Evolutionary conservation across 148 eudicot genomes (phyloP), one percentile per base, ranked within the genome.

Genomic region (Cornus florida): DNA sequence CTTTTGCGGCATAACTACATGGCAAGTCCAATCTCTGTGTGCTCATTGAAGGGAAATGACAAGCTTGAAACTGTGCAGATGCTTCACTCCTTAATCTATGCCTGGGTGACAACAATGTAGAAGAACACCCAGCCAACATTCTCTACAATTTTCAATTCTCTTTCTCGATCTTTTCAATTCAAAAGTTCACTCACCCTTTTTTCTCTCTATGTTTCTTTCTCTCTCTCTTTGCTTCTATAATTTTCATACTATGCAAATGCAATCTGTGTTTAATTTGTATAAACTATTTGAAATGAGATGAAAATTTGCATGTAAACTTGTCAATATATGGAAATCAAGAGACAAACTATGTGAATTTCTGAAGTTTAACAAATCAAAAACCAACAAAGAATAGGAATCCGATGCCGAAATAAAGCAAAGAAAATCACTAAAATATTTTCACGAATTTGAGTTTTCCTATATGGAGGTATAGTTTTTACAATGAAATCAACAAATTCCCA

Each of bases 51-150:
- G 92, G 95, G 81, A 84, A 86, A 87, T 92, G 88, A 64, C 94
- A 92, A 79, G 91, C 86, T 86, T 91, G 92, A 85, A 89, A 90
- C 79, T 91, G 94, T 82, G 90, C 81, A 41, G 94, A 80, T 87
- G 91, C 87, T 88, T 92, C 94, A 86, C 87, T 90, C 73, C 90
- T 88, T 69, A 91, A 85, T 94, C 97, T 87, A 82, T 91, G 92
- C 95, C 94, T 90, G 23, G 92, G 97, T 33, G 97, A 94, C 90
- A 92, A 69, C 82, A 94, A 87, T 94, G 93, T 85, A 23, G 96
- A 91, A 69, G 97, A 89, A 84, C 92, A 95, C 84, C 97, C 97
- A 81, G 97, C 97, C 97, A 95, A 95, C 99, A 95, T 95, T 86
- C 89, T 93, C 90, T 81, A 80, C 38, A 77, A 71, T 78, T 82